These are phyloP conservation scores for Mortierella claussenii DNA, from an alignment of 192 early-diverging fungal genomes.

Conservation along the genomic window DNA sequence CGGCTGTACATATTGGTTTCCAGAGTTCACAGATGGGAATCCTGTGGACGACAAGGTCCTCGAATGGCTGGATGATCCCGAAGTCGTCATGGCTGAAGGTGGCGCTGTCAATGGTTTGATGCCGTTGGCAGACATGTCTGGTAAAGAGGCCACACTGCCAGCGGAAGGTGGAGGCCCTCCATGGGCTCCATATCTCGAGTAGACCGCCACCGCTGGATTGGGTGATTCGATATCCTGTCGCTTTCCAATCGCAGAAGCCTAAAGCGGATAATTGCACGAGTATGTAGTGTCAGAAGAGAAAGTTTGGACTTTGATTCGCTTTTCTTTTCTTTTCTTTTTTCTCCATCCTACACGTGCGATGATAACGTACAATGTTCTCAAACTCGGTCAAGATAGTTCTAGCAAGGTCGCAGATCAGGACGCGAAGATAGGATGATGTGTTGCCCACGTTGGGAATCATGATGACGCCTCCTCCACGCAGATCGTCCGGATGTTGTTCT, in stretches of 20 bases:
- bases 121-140: conserved; percentile 43
- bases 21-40: conserved; percentile 18
- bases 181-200: conserved; percentile 21
- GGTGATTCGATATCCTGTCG: conserved; percentile 66
- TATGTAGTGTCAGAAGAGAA: too few relatives aligned
- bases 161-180: conserved; percentile 20
- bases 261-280: too few relatives aligned
- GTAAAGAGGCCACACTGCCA: conserved; percentile 10
- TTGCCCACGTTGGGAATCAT: conserved; percentile 87
- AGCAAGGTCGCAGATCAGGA: conserved; percentile 84
- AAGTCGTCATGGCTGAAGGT: conserved; percentile 57
- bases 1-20: conserved; percentile 36
- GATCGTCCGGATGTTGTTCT: conserved; percentile 78
- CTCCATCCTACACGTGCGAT: too few relatives aligned
- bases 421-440: conserved; percentile 77
- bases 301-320: too few relatives aligned
- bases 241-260: conserved; percentile 67
- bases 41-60: conserved; percentile 53
- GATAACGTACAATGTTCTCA: conserved; percentile 63
- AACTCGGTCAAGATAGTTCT: conserved; percentile 76
- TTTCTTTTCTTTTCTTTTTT: too few relatives aligned
- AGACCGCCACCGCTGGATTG: conserved; percentile 31
- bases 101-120: conserved; percentile 55
- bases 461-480: conserved; percentile 69
- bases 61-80: conserved; percentile 45